A percentile compares a stretch with the other conserved stretches of the same genome.
Conservation (phyloP, 257 asterid species). For the Plectranthus barbatus region DNA sequence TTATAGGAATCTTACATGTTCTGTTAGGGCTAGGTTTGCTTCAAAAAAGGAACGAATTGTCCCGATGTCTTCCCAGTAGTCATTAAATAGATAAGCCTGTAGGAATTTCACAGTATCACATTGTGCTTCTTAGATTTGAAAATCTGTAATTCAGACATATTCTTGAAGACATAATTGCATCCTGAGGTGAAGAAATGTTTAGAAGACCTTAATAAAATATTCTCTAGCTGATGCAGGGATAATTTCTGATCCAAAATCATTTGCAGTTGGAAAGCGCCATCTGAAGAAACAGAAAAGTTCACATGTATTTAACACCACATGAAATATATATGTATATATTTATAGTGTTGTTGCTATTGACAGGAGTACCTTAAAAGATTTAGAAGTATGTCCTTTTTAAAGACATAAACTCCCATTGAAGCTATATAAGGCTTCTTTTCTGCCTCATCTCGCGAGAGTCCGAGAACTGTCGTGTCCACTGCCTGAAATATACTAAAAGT, state of each 20-base stretch:
- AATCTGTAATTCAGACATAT: background rate
- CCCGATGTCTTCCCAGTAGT: constrained; percentile 98
- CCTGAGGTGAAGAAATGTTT: background rate
- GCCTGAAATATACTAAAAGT: constrained; percentile 45
- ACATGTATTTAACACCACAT: constrained; percentile 5
- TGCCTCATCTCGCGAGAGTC: constrained; percentile 83
- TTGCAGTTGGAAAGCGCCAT: constrained; percentile 97
- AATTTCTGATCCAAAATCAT: constrained; percentile 94
- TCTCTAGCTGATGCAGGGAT: constrained; percentile 94
- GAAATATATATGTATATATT: background rate
- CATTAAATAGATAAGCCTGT: constrained; percentile 88
- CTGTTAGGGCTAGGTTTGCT: constrained; percentile 98
- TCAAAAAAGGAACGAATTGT: constrained; percentile 90
- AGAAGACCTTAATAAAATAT: constrained; percentile 48
- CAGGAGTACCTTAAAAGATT: constrained; percentile 63
- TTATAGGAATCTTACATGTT: constrained; percentile 62
- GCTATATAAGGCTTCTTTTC: constrained; percentile 88
- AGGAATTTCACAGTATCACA: constrained; percentile 1
- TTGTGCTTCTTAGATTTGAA: background rate
- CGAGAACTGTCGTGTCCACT: constrained; percentile 83
- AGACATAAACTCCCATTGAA: constrained; percentile 97
- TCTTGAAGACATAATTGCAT: background rate
- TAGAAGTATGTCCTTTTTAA: constrained; percentile 88
- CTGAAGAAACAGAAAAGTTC: constrained; percentile 26
- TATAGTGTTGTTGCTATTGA: constrained; percentile 7